phyloP scores from a whole-genome alignment of 257 asterid species.

The Osmanthus fragrans region DNA sequence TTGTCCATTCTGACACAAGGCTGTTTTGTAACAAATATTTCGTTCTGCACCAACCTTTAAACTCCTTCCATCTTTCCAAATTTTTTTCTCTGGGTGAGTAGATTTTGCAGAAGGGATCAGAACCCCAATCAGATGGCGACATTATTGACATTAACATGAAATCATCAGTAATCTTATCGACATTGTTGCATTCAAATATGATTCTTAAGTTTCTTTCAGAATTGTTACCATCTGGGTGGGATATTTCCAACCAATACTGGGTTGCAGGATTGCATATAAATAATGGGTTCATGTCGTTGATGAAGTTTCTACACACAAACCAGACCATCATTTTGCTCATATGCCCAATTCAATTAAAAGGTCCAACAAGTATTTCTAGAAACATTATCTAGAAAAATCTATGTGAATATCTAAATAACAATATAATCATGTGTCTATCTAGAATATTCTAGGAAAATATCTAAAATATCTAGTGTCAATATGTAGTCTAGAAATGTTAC shows the following conservation, averaged over 20 bases:
- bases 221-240: not conserved
- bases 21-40: not conserved
- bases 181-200: not conserved
- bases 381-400: no score
- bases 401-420: no score
- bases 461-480: no score
- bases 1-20: not conserved
- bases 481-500: no score
- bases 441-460: no score
- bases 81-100: not conserved
- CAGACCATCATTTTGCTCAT: no score
- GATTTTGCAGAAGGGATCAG: not conserved
- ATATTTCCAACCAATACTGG: not conserved
- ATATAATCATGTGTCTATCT: no score
- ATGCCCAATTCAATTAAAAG: no score
- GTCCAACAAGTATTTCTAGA: no score
- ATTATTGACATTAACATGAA: not conserved
- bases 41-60: not conserved
- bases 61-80: not conserved
- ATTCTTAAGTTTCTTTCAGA: not conserved
- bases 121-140: not conserved
- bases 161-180: not conserved
- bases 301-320: not conserved
- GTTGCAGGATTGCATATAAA: constrained; percentile 15
- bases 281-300: not conserved